Evolutionary conservation across 1,139 yeast genomes (phyloP), one percentile per base, ranked within the genome.

Genomic region (Suhomyces chickasaworum): DNA sequence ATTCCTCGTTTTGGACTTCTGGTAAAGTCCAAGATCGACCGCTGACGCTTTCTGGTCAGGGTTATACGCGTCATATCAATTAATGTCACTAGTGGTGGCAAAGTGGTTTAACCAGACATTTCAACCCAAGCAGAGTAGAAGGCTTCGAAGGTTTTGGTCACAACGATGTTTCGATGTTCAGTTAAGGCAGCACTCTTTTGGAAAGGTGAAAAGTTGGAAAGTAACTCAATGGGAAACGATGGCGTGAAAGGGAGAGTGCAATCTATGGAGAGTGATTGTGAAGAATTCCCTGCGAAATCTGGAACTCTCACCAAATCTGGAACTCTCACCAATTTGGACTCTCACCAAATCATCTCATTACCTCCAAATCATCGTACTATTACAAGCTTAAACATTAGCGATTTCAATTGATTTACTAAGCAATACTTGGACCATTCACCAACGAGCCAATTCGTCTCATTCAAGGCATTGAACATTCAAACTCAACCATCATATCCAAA

Each of bases 11-110:
- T 29, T 5, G 32, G 32, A 6, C 17, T 40, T 29, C 17, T 34
- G 13, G 48, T 36, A 34, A 51, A 55, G 41, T 55, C 58, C 41
- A 53, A 51, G 15, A 55, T 55, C 8, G 57, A 52, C 15, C 53
- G 43, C 38, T 55, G 58, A n/a, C 54, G 39, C 47, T 53, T 53
- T 17, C 21, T 29, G 13, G 27, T 9, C 33, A 7, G 33, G 6
- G 30, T 29, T 29, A 12, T 25, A 39, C 41, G 41, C 41, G 41
- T 39, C 41, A 39, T 39, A 4, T 29, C 13, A 3, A n/a, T 8
- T 25, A 5, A 7, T 37, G 13, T 17, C 15, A 9, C 23, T 32
- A 17, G n/a, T 17, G 15, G 23, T 18, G 21, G 23, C 36, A 32
- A 16, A 32, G 10, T 32, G 15, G 15, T 7, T 10, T 8, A 29